Evolutionary conservation across 2,329 filamentous ascomycete species (phyloP).

Genomic region (Fusarium scirpi): DNA sequence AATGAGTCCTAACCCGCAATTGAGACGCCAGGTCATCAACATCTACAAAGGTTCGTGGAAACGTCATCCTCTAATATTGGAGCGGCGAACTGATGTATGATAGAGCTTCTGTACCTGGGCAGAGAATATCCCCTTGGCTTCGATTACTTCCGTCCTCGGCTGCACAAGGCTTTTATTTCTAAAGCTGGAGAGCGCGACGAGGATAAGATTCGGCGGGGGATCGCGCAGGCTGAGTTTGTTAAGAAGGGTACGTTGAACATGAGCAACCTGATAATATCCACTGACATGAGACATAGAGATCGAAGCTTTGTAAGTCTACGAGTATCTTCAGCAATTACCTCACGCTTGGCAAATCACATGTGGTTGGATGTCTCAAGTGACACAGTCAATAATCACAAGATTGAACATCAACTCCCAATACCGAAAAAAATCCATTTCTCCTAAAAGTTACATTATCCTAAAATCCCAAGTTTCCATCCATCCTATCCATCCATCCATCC

Average conservation of each 20-base stretch:
- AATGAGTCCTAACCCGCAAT: constrained; percentile 61
- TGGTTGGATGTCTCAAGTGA: neutral
- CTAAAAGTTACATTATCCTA: constrained; percentile 18
- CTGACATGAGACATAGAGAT: constrained; percentile 71
- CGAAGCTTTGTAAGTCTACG: constrained; percentile 82
- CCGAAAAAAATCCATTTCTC: constrained; percentile 24
- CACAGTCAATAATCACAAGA: neutral
- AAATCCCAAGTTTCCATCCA: constrained; percentile 17
- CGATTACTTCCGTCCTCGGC: constrained; percentile 80
- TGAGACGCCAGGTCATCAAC: constrained; percentile 82
- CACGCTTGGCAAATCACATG: neutral
- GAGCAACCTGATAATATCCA: neutral
- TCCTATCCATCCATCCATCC: neutral
- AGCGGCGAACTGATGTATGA: neutral
- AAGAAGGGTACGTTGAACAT: constrained; percentile 77
- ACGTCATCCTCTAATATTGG: neutral
- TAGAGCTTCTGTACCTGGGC: constrained; percentile 87
- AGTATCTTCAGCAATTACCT: neutral
- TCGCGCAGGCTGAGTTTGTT: constrained; percentile 85
- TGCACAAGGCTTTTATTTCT: constrained; percentile 87
- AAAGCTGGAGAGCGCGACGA: constrained; percentile 79
- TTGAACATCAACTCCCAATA: neutral
- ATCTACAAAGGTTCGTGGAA: constrained; percentile 82
- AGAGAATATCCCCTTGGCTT: constrained; percentile 88
- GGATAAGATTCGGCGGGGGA: constrained; percentile 78